Conservation (phyloP, 306 rosid genomes). For the Quercus alba region DNA sequence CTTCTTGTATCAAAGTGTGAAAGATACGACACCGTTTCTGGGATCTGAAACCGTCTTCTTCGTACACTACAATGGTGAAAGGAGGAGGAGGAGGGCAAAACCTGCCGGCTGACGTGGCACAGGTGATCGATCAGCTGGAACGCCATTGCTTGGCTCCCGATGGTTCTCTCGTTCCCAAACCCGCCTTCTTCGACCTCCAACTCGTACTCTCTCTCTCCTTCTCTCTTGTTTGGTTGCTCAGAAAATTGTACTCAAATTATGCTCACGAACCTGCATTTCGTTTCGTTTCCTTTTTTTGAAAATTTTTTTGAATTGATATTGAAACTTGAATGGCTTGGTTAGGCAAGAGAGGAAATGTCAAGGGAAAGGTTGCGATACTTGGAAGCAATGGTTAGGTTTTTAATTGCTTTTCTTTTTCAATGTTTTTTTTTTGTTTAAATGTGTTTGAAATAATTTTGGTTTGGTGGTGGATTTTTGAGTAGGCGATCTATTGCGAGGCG, state of each 20-base stretch:
- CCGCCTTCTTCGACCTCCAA: slow-evolving; percentile 72
- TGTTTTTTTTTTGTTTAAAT: background rate
- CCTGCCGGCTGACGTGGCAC: slow-evolving; percentile 69
- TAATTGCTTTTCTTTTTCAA: background rate
- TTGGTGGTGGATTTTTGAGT: slow-evolving; percentile 26
- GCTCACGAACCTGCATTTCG: background rate
- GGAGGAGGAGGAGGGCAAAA: slow-evolving; percentile 51
- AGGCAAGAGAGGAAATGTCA: slow-evolving; percentile 99
- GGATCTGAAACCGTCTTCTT: background rate
- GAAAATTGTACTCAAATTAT: slow-evolving; percentile 9
- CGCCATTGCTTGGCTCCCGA: slow-evolving; percentile 95
- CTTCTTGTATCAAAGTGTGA: background rate
- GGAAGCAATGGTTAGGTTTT: slow-evolving; percentile 71
- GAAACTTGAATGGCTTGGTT: background rate
- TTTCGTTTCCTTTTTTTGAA: background rate
- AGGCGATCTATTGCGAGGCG: slow-evolving; percentile 88
- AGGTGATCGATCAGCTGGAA: slow-evolving; percentile 77
- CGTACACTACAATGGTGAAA: slow-evolving; percentile 54
- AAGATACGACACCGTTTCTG: slow-evolving; percentile 28
- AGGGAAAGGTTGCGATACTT: slow-evolving; percentile 80
- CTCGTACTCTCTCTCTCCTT: slow-evolving; percentile 44
- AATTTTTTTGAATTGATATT: too few species aligned
- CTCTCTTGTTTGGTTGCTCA: slow-evolving; percentile 11
- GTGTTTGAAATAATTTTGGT: slow-evolving; percentile 6
- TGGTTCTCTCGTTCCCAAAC: slow-evolving; percentile 85